Conservation (phyloP, 225 moss, liverwort and hornwort genomes). For the Neckera pumila region DNA sequence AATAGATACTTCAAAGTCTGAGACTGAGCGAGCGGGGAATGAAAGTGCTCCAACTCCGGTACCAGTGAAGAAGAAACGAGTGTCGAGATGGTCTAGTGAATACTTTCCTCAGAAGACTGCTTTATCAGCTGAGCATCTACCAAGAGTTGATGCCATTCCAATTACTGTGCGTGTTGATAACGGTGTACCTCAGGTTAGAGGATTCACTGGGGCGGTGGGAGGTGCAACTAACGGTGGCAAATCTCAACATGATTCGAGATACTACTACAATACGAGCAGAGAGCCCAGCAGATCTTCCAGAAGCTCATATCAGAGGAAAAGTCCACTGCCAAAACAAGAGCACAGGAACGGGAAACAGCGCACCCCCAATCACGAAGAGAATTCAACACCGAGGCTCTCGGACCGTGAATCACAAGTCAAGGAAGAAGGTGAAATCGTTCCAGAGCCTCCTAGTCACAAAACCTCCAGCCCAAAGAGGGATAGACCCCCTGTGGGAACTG, state of each 20-base stretch:
- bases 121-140: background rate
- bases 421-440: constrained; percentile 16
- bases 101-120: constrained; percentile 3
- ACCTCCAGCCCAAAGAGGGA: constrained; percentile 2
- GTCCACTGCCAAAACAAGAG: constrained; percentile 1
- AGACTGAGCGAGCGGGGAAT: background rate
- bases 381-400: background rate
- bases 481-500: background rate
- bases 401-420: background rate
- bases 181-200: background rate
- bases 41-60: constrained; percentile 5
- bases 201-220: background rate
- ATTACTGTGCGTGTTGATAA: background rate
- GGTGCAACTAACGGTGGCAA: background rate
- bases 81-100: constrained; percentile 25
- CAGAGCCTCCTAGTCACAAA: constrained; percentile 1
- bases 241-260: background rate
- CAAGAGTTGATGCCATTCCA: background rate
- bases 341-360: background rate
- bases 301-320: background rate
- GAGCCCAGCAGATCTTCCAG: background rate
- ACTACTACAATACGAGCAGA: background rate
- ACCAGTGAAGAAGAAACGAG: constrained; percentile 30
- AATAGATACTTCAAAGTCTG: background rate
- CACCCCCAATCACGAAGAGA: background rate